Evolutionary conservation across 2,329 filamentous ascomycete species (phyloP).

Genomic region (Chrysoporthe puriensis): DNA sequence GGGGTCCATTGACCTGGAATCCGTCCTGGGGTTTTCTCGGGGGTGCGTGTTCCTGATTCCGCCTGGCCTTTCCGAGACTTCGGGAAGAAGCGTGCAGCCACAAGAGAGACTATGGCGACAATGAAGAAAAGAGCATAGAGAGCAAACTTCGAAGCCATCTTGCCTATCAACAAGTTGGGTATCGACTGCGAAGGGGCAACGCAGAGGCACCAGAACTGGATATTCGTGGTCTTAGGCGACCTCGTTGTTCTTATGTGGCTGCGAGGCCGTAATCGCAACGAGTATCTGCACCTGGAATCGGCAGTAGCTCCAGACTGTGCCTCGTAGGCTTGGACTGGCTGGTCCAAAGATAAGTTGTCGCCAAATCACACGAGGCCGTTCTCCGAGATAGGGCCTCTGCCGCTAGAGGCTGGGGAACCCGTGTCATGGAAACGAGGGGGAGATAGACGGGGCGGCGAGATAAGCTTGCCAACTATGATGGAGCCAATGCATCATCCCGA

Average conservation of each 20-base stretch:
- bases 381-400: slow-evolving; percentile 27
- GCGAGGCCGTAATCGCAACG: not conserved
- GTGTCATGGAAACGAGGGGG: slow-evolving; percentile 14
- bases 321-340: slow-evolving; percentile 16
- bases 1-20: slow-evolving; percentile 56
- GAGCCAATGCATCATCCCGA: slow-evolving; percentile 14
- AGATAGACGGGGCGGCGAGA: slow-evolving; percentile 12
- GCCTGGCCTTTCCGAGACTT: slow-evolving; percentile 3
- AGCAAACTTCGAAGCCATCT: slow-evolving; percentile 14
- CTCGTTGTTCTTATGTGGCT: not conserved
- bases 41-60: slow-evolving; percentile 10
- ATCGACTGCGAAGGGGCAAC: too few relatives aligned
- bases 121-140: slow-evolving; percentile 21
- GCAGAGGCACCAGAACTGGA: not conserved
- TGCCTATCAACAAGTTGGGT: slow-evolving; percentile 1
- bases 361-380: slow-evolving; percentile 14
- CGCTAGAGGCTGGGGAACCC: not conserved
- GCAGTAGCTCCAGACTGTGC: slow-evolving; percentile 5
- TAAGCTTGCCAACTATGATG: slow-evolving; percentile 21
- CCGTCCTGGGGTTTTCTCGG: slow-evolving; percentile 1
- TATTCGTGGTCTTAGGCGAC: not conserved
- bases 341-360: slow-evolving; percentile 4
- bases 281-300: not conserved
- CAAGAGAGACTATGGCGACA: slow-evolving; percentile 14
- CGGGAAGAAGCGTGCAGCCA: slow-evolving; percentile 12